Base-by-base conservation (phyloP, 1,284 basidiomycete genomes). In the Rhodofomes roseus region DNA sequence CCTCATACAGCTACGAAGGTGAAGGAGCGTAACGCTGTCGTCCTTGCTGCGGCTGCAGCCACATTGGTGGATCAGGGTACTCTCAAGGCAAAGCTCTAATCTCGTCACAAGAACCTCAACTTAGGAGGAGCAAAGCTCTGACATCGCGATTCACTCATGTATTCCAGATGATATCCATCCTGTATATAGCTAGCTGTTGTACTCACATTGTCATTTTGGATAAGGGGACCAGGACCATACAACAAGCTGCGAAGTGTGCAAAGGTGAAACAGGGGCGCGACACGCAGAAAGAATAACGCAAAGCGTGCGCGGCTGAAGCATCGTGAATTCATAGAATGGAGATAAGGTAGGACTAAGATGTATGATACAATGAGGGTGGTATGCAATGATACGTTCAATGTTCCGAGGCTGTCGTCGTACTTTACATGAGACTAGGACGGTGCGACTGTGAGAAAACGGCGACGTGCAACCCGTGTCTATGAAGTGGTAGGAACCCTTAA, bases 11-110 rank as follows among this genome's bases (percentile, higher is more conserved):
- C 75, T 44, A 83, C 83, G n/a, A 90, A 91, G 71, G 87, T 89
- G 27, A 93, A 93, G 72, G 93, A 95, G 71, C 81, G 92, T 43
- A 80, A 82, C 57, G 76, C 83, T 1, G 75, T 80, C 8, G 92
- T 89, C 4, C 76, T 96, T 40, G 79, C 87, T 3, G 84, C 85
- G 1, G 92, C 93, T 0, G 93, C 88, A 1, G 93, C 80, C 1
- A 95, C 91, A 1, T 75, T 95, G 5, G 76, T 70, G 12, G 74
- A 80, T 29, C 66, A 66, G 1, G 70, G 64, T 11, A 55, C 71
- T 39, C 48, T 69, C 27, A 88, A 85, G 72, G 80, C 88, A 4
- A 92, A 55, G 43, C 23, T 54, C 34, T 53, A 54, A 54, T 14
- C 11, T 7, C n/a, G n/a, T n/a, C n/a, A n/a, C n/a, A n/a, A n/a